phyloP scores from a whole-genome alignment of 2,329 filamentous ascomycete genomes.

The Microascus cirrosus region DNA sequence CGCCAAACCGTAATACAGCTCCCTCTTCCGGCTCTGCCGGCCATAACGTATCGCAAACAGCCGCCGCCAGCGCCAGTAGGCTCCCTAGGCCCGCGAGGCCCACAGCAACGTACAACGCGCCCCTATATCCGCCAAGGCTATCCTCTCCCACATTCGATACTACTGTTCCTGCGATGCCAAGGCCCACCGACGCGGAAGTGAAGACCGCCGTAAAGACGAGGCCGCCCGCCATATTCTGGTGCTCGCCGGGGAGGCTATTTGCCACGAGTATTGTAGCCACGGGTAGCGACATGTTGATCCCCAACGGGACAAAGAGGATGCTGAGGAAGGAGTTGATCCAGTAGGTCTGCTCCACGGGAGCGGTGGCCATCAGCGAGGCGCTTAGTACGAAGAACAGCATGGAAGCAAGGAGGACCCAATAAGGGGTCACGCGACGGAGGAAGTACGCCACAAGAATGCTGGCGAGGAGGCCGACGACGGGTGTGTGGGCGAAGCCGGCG shows the following conservation, averaged over 20 bases:
- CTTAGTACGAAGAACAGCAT: constrained; percentile 31
- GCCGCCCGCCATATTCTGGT: constrained; percentile 36
- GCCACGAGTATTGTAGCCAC: constrained; percentile 49
- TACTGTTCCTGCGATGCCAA: constrained; percentile 56
- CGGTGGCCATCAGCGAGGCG: constrained; percentile 29
- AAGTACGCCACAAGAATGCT: constrained; percentile 30
- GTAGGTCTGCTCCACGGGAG: constrained; percentile 45
- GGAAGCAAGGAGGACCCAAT: constrained; percentile 30
- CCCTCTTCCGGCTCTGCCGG: constrained; percentile 7
- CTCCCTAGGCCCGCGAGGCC: constrained; percentile 24
- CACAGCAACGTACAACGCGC: constrained; percentile 28
- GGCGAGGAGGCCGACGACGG: constrained; percentile 30
- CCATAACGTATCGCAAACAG: constrained; percentile 6
- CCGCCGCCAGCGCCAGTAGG: constrained; percentile 10
- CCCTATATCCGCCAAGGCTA: constrained; percentile 21
- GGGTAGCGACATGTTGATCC: constrained; percentile 58
- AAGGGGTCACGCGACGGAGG: constrained; percentile 25
- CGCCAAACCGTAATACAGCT: neutral
- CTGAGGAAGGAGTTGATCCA: constrained; percentile 53
- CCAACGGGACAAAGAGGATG: constrained; percentile 46
- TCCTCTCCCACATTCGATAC: constrained; percentile 29
- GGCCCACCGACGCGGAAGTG: constrained; percentile 54
- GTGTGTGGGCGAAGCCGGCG: constrained; percentile 32
- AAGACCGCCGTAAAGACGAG: constrained; percentile 57
- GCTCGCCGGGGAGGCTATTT: constrained; percentile 32